These are phyloP conservation scores for Colletotrichum sidae DNA, from an alignment of 2,329 filamentous ascomycete species.

Conservation along the genomic window DNA sequence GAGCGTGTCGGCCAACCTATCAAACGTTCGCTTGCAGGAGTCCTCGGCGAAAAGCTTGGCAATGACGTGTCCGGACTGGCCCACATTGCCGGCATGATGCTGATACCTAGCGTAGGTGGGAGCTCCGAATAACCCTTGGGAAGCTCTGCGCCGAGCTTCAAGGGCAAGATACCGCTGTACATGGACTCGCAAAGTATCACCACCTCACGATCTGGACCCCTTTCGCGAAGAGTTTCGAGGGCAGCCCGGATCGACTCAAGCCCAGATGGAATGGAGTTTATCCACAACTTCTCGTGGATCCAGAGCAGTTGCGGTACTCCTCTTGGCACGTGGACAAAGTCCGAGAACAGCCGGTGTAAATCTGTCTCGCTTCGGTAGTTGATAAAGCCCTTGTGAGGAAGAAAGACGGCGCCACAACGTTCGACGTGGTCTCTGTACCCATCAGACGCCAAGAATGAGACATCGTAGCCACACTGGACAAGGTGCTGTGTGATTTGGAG, in stretches of 20 bases:
- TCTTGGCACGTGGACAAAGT: slow-evolving; percentile 25
- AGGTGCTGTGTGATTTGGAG: slow-evolving; percentile 7
- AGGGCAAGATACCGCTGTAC: slow-evolving; percentile 51
- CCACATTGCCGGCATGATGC: slow-evolving; percentile 49
- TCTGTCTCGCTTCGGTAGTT: slow-evolving; percentile 1
- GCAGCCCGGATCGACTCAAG: slow-evolving; percentile 33
- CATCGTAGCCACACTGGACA: slow-evolving; percentile 36
- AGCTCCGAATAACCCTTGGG: slow-evolving; percentile 49
- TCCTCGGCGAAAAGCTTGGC: slow-evolving; percentile 11
- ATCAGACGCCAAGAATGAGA: slow-evolving; percentile 49
- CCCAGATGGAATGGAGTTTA: slow-evolving; percentile 10
- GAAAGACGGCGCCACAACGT: slow-evolving; percentile 49
- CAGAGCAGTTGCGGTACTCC: slow-evolving; percentile 32
- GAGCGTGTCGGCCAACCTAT: slow-evolving; percentile 7
- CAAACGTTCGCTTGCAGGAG: slow-evolving; percentile 10
- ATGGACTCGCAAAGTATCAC: slow-evolving; percentile 55
- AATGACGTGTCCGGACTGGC: slow-evolving; percentile 48
- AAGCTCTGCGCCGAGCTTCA: slow-evolving; percentile 50
- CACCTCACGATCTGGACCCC: slow-evolving; percentile 50
- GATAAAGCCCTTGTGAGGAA: slow-evolving; percentile 31
- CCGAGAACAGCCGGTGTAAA: slow-evolving; percentile 13
- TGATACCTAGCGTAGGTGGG: slow-evolving; percentile 52
- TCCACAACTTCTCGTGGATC: slow-evolving; percentile 17
- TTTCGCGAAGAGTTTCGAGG: slow-evolving; percentile 47
- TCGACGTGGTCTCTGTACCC: slow-evolving; percentile 46